Conservation (phyloP, 768 basidiomycete genomes). For the Terana coerulea region DNA sequence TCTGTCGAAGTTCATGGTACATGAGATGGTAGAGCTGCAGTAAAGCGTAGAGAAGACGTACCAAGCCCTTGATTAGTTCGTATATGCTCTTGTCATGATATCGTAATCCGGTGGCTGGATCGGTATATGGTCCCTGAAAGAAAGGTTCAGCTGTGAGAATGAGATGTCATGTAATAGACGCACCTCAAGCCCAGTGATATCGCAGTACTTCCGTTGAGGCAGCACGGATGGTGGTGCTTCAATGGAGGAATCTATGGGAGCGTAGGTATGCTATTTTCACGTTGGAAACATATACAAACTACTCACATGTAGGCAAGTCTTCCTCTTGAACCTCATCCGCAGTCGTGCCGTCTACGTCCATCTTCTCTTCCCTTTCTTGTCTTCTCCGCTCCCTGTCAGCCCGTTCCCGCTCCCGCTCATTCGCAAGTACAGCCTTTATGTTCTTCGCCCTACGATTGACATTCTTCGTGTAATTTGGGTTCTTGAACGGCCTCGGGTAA, state of each 20-base stretch:
- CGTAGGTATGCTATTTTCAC: not conserved
- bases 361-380: conserved; percentile 47
- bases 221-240: conserved; percentile 82
- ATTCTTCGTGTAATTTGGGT: conserved; percentile 65
- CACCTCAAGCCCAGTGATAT: conserved; percentile 84
- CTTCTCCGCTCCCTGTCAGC: conserved; percentile 58
- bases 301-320: conserved; percentile 70
- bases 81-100: conserved; percentile 89
- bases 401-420: conserved; percentile 77
- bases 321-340: conserved; percentile 36
- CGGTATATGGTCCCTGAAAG: conserved; percentile 73
- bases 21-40: not conserved
- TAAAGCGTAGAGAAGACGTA: conserved; percentile 26
- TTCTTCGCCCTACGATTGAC: conserved; percentile 72
- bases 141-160: not conserved
- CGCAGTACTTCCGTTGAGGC: conserved; percentile 75
- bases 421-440: conserved; percentile 70
- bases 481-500: conserved; percentile 74
- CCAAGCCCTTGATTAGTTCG: conserved; percentile 73
- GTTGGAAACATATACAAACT: not conserved
- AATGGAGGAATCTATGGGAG: conserved; percentile 61
- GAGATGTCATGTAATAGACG: conserved; percentile 1
- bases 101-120: conserved; percentile 73
- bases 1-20: conserved; percentile 35
- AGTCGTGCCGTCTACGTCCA: conserved; percentile 53